These are phyloP conservation scores for Annulohypoxylon moriforme DNA, from an alignment of 495 filamentous ascomycete genomes.

Conservation along the genomic window DNA sequence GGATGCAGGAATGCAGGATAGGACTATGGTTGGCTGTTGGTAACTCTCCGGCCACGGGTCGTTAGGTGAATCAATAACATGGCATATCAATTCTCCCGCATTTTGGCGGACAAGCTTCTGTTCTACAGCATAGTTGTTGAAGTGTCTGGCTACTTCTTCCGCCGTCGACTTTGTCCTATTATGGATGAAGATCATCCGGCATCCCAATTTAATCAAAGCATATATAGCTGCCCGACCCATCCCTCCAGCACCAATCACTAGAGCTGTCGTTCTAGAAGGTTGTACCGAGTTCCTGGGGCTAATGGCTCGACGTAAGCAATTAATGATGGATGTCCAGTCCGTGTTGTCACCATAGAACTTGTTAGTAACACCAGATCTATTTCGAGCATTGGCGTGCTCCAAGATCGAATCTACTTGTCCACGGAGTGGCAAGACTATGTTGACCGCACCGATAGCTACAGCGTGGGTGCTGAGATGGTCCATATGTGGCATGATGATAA, in stretches of 20 bases:
- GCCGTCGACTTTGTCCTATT: conserved; percentile 75
- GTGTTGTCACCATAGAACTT: conserved; percentile 87
- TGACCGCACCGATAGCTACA: conserved; percentile 82
- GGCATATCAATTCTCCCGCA: conserved; percentile 64
- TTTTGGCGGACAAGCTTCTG: conserved; percentile 56
- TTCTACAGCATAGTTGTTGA: conserved; percentile 63
- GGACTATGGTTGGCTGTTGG: conserved; percentile 77
- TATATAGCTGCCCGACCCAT: conserved; percentile 86
- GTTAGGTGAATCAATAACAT: conserved; percentile 67
- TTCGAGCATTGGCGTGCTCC: conserved; percentile 72
- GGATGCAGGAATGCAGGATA: conserved; percentile 80
- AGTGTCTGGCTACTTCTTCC: conserved; percentile 75
- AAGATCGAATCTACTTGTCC: conserved; percentile 68
- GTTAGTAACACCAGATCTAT: conserved; percentile 70
- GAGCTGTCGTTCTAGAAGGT: conserved; percentile 69
- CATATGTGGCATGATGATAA: conserved; percentile 73
- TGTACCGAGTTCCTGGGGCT: conserved; percentile 83
- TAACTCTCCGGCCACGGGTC: conserved; percentile 73
- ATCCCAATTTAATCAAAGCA: conserved; percentile 80
- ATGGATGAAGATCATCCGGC: conserved; percentile 81
- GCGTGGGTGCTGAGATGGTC: conserved; percentile 79
- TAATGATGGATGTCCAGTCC: conserved; percentile 79
- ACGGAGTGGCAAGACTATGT: conserved; percentile 81
- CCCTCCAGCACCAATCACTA: conserved; percentile 83
- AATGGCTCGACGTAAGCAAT: conserved; percentile 77